Base-by-base conservation (phyloP, 1,284 basidiomycete genomes). In the Exobasidium cylindrosporum region DNA sequence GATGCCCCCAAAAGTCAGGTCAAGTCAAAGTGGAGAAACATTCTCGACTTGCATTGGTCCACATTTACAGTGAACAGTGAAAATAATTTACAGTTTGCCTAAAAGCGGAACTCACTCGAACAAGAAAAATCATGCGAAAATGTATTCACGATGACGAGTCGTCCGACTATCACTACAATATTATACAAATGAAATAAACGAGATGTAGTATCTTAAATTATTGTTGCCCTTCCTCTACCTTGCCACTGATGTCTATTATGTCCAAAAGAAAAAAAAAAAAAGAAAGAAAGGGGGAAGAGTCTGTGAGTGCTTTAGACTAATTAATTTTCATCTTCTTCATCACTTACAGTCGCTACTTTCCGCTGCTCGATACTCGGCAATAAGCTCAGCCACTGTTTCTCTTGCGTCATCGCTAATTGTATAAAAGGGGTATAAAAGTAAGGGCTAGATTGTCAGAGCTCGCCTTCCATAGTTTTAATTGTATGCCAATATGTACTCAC, bases 311-410 rank as follows among this genome's bases (percentile, higher is more conserved):
- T 14, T 57, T 29, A 17, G 10, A 28, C 28, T 7, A 30, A 4
- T 21, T 24, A 31, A 7, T 14, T 23, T 24, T 7, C 47, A 40
- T 17, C 7, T 7, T 17, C 35, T 17, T 40, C 7, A 7, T 40
- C 17, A 40, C 57, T 17, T 40, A 61, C 52, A 79, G 31, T 77
- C 74, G 17, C 68, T 67, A 26, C 65, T 65, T 57, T 79, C 77
- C 1, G 76, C 76, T 7, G 76, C 76, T 58, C 70, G 70, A 65
- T 79, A 79, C 58, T 79, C 75, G 43, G 62, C 65, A 74, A 78
- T 78, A 44, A 78, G 66, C 57, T 77, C 75, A 1, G 69, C 67
- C 0, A 78, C 70, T 6, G 76, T 77, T 45, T 78, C 76, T 29
- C 73, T 67, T 4, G 76, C 73, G 55, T 78, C 75, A 60, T 78